Evolutionary conservation across 495 filamentous ascomycete species (phyloP), one percentile per base, ranked within the genome.

Genomic region (Trichoderma orchidacearum): DNA sequence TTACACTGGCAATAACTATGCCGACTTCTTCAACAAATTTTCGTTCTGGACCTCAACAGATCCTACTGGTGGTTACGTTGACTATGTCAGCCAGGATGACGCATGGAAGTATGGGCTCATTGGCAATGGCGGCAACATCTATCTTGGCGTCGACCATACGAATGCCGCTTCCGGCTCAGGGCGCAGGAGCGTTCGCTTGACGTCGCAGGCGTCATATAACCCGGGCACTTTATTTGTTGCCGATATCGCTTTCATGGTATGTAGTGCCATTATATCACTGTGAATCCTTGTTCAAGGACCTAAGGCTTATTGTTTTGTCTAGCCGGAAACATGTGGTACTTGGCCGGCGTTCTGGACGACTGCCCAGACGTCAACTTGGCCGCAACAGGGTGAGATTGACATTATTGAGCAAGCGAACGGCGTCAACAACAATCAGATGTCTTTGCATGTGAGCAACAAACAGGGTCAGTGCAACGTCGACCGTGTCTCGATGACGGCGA

Each of bases 321-420:
- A 68, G n/a, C n/a, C n/a, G n/a, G n/a, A n/a, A 15, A 68, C 66
- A 31, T 93, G 88, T 63, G 87, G 87, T 52, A 65, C 72, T 30
- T 79, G 77, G 77, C 75, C 76, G 0, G 76, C 77, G 13, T 79
- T 75, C 62, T 94, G 89, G 87, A 85, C 80, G 1, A 72, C 83
- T 11, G 86, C 88, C n/a, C 75, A 77, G 6, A 73, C 82, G 50
- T 73, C 82, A 50, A n/a, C n/a, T n/a, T 96, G 90, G 90, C 90
- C 90, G 0, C 65, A 70, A 9, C 75, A 79, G 31, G 91, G 91
- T 21, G 91, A 96, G 68, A 90, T 95, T 59, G 90, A 95, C 73
- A 89, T 96, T 61, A 84, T 96, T 65, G 90, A 96, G 65, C n/a
- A n/a, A n/a, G n/a, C n/a, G n/a, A n/a, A n/a, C n/a, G 87, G 87